Conservation (phyloP, 306 rosid genomes). For the Lupinus albus region DNA sequence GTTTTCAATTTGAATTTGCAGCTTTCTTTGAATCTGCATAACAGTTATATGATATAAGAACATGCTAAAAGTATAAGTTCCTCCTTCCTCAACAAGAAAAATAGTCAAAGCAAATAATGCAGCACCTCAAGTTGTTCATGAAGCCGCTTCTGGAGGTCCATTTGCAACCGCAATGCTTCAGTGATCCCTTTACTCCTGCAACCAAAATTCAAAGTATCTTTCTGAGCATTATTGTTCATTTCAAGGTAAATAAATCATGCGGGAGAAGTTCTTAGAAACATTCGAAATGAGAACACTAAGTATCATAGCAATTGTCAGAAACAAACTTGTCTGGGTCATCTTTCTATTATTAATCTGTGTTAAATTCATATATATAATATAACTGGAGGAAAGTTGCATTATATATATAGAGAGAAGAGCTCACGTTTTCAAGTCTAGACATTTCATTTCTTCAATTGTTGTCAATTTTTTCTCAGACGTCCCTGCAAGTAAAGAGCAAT, state of each 20-base stretch:
- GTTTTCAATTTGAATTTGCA: constrained; percentile 85
- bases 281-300: not conserved
- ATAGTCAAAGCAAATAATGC: constrained; percentile 5
- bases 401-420: constrained; percentile 29
- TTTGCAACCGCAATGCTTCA: constrained; percentile 88
- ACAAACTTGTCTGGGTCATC: not conserved
- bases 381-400: too few species aligned
- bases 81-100: constrained; percentile 1
- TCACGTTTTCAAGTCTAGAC: constrained; percentile 75
- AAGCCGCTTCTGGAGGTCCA: constrained; percentile 97
- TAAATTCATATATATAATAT: too few species aligned
- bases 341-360: not conserved
- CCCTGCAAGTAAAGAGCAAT: constrained; percentile 54
- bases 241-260: constrained; percentile 8
- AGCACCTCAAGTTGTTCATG: constrained; percentile 97
- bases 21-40: constrained; percentile 74
- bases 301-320: constrained; percentile 9
- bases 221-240: constrained; percentile 24
- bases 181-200: constrained; percentile 83
- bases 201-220: constrained; percentile 27
- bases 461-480: constrained; percentile 55
- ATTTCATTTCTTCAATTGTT: constrained; percentile 62
- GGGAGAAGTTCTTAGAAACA: constrained; percentile 6
- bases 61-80: constrained; percentile 27
- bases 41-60: constrained; percentile 38